Conservation (phyloP, 2,329 filamentous ascomycete species). For the Magnaporthales sp. region DNA sequence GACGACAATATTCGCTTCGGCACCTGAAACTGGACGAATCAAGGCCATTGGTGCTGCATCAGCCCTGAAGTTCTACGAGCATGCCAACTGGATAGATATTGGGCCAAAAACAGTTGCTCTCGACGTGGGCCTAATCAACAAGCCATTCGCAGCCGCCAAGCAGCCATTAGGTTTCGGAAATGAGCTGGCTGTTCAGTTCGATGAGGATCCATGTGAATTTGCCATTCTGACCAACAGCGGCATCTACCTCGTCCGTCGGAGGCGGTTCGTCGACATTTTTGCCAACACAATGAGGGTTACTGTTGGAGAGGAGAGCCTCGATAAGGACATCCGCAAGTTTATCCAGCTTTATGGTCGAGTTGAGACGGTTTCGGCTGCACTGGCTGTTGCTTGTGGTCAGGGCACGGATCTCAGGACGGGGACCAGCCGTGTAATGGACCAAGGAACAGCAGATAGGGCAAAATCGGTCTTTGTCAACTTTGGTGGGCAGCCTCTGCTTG, state of each 20-base stretch:
- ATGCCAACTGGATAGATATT: conserved; percentile 70
- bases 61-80: conserved; percentile 62
- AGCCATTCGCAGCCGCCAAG: conserved; percentile 59
- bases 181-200: conserved; percentile 92
- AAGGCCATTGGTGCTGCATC: conserved; percentile 45
- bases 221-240: conserved; percentile 88
- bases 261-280: conserved; percentile 86
- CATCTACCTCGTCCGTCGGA: conserved; percentile 74
- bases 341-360: conserved; percentile 78
- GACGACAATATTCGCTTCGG: conserved; percentile 73
- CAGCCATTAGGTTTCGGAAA: conserved; percentile 81
- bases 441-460: conserved; percentile 76
- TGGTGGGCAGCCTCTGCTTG: conserved; percentile 77
- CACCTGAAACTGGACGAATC: conserved; percentile 84
- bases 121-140: conserved; percentile 69
- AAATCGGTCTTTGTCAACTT: conserved; percentile 85
- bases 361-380: conserved; percentile 81
- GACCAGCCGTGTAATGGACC: conserved; percentile 70
- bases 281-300: conserved; percentile 69
- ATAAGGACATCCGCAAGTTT: conserved; percentile 75
- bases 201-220: conserved; percentile 71
- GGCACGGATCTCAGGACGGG: conserved; percentile 67
- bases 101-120: conserved; percentile 56
- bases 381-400: conserved; percentile 92
- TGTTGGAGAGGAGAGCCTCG: conserved; percentile 69